Conservation (phyloP, 257 asterid species). For the Nicotiana tomentosiformis region DNA sequence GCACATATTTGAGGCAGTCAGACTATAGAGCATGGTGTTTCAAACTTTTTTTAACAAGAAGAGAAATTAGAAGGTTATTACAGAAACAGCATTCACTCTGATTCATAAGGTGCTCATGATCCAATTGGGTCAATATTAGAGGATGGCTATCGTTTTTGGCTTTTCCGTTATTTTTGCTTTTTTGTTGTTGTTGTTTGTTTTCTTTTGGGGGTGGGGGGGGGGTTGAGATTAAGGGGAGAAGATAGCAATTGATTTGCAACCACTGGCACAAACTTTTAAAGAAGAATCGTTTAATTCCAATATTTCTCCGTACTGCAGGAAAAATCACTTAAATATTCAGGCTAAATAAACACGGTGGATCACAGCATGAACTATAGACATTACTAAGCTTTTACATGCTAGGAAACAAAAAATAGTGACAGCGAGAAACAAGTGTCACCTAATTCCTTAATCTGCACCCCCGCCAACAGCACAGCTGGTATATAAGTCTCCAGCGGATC, state of each 20-base stretch:
- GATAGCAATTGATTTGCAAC: background rate
- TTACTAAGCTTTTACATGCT: background rate
- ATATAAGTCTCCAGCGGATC: constrained; percentile 88
- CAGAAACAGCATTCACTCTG: background rate
- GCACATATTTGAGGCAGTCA: background rate
- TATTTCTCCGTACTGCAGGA: background rate
- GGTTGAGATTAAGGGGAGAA: too few relatives aligned
- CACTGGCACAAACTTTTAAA: background rate
- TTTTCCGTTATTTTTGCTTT: too few relatives aligned
- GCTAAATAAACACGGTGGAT: background rate
- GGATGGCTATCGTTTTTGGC: background rate
- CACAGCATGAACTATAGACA: background rate
- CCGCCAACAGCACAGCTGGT: constrained; percentile 86
- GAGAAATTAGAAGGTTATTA: background rate
- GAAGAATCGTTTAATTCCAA: background rate
- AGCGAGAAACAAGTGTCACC: constrained; percentile 36
- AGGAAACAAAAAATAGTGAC: background rate
- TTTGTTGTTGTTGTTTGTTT: background rate
- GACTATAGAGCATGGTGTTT: background rate
- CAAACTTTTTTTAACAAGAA: background rate
- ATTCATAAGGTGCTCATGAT: background rate
- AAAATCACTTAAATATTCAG: background rate
- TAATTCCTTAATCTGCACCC: constrained; percentile 80
- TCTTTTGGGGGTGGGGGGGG: background rate
- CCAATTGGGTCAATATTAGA: background rate